Percentiles rank a stretch among this genome's conserved stretches.
Conservation (phyloP, 2,329 filamentous ascomycete genomes). For the Aspergillus sp. region DNA sequence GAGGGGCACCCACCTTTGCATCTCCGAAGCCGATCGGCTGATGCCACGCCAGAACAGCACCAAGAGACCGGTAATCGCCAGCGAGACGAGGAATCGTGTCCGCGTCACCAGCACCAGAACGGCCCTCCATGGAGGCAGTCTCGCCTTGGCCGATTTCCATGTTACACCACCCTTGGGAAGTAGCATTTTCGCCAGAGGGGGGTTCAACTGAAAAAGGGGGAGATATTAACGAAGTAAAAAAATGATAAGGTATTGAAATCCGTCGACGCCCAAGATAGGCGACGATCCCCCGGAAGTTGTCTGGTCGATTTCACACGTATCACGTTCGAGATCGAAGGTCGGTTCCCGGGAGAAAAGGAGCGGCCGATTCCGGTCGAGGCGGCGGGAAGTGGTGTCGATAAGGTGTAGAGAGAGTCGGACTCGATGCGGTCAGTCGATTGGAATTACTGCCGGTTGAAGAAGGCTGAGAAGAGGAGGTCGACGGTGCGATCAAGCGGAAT, state of each 20-base stretch:
- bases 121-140: constrained; percentile 74
- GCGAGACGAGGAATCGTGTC: constrained; percentile 73
- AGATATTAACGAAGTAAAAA: not conserved
- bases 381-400: constrained; percentile 3
- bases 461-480: not conserved
- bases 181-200: constrained; percentile 62
- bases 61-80: constrained; percentile 68
- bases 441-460: not conserved
- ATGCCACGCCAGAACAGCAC: constrained; percentile 87
- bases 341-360: constrained; percentile 1
- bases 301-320: not conserved
- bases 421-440: not conserved
- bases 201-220: constrained; percentile 1
- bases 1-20: constrained; percentile 71
- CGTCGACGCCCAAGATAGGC: constrained; percentile 11
- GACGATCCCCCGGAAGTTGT: constrained; percentile 11
- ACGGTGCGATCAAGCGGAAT: not conserved
- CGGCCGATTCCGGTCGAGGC: constrained; percentile 4
- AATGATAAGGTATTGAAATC: not conserved
- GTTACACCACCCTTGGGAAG: constrained; percentile 84
- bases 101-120: constrained; percentile 69
- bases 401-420: not conserved
- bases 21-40: constrained; percentile 74
- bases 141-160: constrained; percentile 85
- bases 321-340: not conserved